These are phyloP conservation scores for Artemisia argyi DNA, from an alignment of 129 eudicot species.

Conservation along the genomic window DNA sequence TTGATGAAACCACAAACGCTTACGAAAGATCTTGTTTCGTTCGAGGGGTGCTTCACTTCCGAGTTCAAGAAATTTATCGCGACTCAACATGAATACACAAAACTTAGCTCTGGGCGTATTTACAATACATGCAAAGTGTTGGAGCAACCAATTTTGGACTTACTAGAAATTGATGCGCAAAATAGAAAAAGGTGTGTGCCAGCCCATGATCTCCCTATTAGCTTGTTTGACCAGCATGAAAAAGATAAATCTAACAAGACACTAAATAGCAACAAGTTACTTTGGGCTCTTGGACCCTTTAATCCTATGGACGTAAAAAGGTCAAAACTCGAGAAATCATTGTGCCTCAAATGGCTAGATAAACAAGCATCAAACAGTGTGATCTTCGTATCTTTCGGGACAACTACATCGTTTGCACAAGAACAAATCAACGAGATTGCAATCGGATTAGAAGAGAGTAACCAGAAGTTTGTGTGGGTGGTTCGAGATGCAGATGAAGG, in stretches of 20 bases:
- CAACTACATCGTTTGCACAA: constrained; percentile 42
- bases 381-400: constrained; percentile 62
- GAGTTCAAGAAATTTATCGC: constrained; percentile 28
- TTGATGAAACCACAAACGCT: constrained; percentile 3
- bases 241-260: not conserved
- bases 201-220: too few relatives aligned
- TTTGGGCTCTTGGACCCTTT: constrained; percentile 67
- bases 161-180: constrained; percentile 23
- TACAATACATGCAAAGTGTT: constrained; percentile 47
- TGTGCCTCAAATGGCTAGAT: constrained; percentile 44
- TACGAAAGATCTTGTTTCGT: constrained; percentile 19
- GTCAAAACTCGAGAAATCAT: constrained; percentile 4
- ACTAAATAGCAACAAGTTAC: constrained; percentile 17
- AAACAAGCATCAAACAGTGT: constrained; percentile 52
- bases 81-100: constrained; percentile 24
- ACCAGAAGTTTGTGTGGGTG: constrained; percentile 48
- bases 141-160: constrained; percentile 40
- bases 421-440: constrained; percentile 65
- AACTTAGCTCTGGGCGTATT: constrained; percentile 38
- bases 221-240: too few relatives aligned
- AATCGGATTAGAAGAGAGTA: constrained; percentile 54
- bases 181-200: not conserved
- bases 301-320: constrained; percentile 32
- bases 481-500: constrained; percentile 54
- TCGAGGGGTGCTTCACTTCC: constrained; percentile 22